These are phyloP conservation scores for Sphaerostilbella broomeana DNA, from an alignment of 2,329 filamentous ascomycete species.

Conservation along the genomic window DNA sequence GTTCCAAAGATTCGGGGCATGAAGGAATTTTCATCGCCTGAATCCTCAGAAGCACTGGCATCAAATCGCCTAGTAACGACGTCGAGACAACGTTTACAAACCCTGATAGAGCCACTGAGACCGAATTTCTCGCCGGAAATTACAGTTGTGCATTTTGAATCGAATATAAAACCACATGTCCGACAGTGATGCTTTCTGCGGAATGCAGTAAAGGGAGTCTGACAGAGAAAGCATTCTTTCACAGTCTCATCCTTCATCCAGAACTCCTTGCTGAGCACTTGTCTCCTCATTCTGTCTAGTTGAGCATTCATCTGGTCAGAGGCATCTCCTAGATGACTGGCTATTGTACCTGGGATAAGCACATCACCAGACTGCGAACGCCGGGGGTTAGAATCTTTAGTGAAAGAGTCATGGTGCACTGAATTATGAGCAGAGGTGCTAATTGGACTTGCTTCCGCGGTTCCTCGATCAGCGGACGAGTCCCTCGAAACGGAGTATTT, in stretches of 20 bases:
- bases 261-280: conserved; percentile 88
- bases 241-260: conserved; percentile 99
- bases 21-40: conserved; percentile 68
- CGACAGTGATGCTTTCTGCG: conserved; percentile 95
- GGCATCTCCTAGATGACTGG: conserved; percentile 46
- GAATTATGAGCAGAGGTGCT: conserved; percentile 54
- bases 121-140: conserved; percentile 84
- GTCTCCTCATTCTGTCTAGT: conserved; percentile 69
- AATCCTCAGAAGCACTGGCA: conserved; percentile 80
- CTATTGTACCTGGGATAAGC: conserved; percentile 51
- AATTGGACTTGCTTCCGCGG: conserved; percentile 50
- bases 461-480: conserved; percentile 52
- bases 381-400: conserved; percentile 38
- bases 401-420: conserved; percentile 51
- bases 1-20: conserved; percentile 57
- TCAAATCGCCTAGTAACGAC: conserved; percentile 90
- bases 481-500: conserved; percentile 45
- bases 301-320: conserved; percentile 54
- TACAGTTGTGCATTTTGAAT: conserved; percentile 90
- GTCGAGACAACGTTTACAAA: conserved; percentile 87
- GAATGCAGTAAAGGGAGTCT: conserved; percentile 85
- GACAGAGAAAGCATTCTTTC: conserved; percentile 93
- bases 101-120: conserved; percentile 73
- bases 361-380: conserved; percentile 40
- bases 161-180: conserved; percentile 96